phyloP scores from a whole-genome alignment of 2,329 filamentous ascomycete genomes.

The Zasmidium angulare region DNA sequence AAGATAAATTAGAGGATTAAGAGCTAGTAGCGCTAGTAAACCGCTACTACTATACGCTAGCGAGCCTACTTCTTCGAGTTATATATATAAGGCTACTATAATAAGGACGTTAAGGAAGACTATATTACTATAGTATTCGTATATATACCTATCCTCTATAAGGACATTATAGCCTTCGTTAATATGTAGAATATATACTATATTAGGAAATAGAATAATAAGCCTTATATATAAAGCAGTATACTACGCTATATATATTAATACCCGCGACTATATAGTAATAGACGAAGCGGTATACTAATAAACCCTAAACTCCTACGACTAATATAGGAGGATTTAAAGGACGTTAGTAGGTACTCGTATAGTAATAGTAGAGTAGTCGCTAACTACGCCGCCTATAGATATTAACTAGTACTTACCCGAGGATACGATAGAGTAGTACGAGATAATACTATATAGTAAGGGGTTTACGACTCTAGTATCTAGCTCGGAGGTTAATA shows the following conservation, averaged over 20 bases:
- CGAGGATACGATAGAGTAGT: not conserved
- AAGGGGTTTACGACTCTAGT: not conserved
- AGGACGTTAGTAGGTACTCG: not conserved
- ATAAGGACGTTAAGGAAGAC: not conserved
- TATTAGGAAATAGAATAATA: too few species aligned
- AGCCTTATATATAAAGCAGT: too few species aligned
- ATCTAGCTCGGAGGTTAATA: too few species aligned
- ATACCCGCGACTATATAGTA: too few species aligned
- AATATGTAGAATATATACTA: not conserved
- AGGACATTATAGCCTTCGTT: too few species aligned
- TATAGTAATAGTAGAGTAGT: not conserved
- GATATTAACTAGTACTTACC: slow-evolving; percentile 1
- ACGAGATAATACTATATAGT: not conserved
- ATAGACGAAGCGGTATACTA: too few species aligned
- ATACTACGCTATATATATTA: too few species aligned
- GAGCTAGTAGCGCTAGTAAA: too few species aligned
- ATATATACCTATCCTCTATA: too few species aligned
- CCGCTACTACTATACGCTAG: not conserved
- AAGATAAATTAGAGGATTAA: too few species aligned
- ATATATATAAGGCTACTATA: not conserved
- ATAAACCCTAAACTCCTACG: not conserved
- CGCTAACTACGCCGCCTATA: not conserved
- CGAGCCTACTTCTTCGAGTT: not conserved
- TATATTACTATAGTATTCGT: not conserved
- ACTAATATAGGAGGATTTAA: not conserved